Percentiles rank a stretch among this genome's conserved stretches.
phyloP scores from a whole-genome alignment of 1,284 basidiomycete species.

The Boletellus sp. region DNA sequence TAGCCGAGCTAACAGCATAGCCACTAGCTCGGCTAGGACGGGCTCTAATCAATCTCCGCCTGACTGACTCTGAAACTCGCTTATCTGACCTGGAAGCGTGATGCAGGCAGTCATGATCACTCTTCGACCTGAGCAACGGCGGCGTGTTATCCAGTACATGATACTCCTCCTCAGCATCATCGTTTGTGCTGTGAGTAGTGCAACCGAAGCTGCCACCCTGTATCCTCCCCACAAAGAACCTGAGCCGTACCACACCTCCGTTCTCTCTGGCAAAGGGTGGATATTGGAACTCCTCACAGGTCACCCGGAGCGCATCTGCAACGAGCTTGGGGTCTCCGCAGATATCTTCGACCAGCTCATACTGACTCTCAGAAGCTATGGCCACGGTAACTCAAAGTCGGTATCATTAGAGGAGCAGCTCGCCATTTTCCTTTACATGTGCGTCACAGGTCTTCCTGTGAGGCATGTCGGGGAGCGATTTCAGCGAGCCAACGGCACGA shows the following conservation, averaged over 20 bases:
- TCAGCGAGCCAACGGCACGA: not conserved
- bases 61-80: too few relatives aligned
- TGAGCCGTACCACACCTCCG: slow-evolving; percentile 12
- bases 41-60: too few relatives aligned
- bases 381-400: not conserved
- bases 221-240: too few relatives aligned
- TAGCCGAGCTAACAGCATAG: too few relatives aligned
- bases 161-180: too few relatives aligned
- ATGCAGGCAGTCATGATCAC: too few relatives aligned
- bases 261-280: slow-evolving; percentile 12
- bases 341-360: not conserved
- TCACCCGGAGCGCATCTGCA: slow-evolving; percentile 10
- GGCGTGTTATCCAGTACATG: too few relatives aligned
- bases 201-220: not conserved
- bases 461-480: not conserved
- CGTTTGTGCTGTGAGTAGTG: too few relatives aligned
- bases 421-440: slow-evolving; percentile 12
- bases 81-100: too few relatives aligned
- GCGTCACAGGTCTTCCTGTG: not conserved
- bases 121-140: too few relatives aligned
- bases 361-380: not conserved
- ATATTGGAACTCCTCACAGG: slow-evolving; percentile 13
- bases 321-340: slow-evolving; percentile 11
- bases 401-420: slow-evolving; percentile 13
- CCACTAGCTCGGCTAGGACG: too few relatives aligned